Base-by-base conservation (phyloP, 2,329 filamentous ascomycete genomes). In the Blumeriella jaapii region DNA sequence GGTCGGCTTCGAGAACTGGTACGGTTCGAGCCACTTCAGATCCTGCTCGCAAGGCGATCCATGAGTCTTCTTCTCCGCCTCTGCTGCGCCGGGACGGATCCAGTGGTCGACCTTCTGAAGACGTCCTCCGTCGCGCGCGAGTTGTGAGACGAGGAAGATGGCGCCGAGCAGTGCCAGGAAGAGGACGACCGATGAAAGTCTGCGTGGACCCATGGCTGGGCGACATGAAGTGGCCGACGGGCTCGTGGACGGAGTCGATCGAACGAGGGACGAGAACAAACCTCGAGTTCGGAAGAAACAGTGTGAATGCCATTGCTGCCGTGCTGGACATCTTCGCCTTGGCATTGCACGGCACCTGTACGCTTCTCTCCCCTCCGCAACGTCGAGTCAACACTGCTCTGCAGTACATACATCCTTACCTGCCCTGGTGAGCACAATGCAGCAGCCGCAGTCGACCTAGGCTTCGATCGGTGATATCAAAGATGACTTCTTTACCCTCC, bases 1-100 rank as follows among this genome's bases (percentile, higher is more conserved):
- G 16, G 54, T 45, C 2, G 50, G 49, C 31, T 48, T 51, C 5
- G 46, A 41, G 38, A 55, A 47, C 10, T 52, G 41, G 26, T 54
- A 54, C 14, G 38, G 36, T 16, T 50, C 45, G 8, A 53, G 37
- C 50, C 50, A 53, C n/a, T 37, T 38, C 31, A 53, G 25, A 17
- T 53, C 41, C 20, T 52, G 45, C 3, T 31, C 34, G 31, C 49
- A 53, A 23, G 38, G 20, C 11, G 20, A 33, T 4, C 22, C n/a
- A 11, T 44, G 36, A 16, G 32, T 26, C 13, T 35, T 35, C 24
- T 42, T 36, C 12, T 18, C 24, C 9, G 38, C 30, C 11, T 28
- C 22, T 19, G 26, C 9, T 9, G 10, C 29, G 6, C 26, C 34
- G 20, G 31, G 27, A 31, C 34, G 36, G 14, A 46, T 41, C 43